These are phyloP conservation scores for Priceomyces haplophilus DNA, from an alignment of 805 yeast species.

Conservation along the genomic window DNA sequence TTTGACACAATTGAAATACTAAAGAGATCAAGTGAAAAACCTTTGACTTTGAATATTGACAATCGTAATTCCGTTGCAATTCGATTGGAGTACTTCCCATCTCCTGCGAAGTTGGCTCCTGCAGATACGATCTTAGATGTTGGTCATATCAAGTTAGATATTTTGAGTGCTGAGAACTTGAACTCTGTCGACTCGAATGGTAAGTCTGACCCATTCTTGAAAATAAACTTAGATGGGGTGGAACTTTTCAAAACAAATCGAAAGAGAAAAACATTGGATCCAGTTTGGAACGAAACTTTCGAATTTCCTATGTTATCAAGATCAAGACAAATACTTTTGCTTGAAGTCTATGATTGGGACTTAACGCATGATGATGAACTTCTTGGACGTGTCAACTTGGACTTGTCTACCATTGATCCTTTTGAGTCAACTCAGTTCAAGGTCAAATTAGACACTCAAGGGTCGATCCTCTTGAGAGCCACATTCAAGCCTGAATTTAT, in stretches of 20 bases:
- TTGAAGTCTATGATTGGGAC: slow-evolving; percentile 74
- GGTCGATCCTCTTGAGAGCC: slow-evolving; percentile 52
- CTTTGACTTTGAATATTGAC: slow-evolving; percentile 45
- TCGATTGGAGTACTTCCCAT: slow-evolving; percentile 60
- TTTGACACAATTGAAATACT: slow-evolving; percentile 55
- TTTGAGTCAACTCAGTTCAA: slow-evolving; percentile 43
- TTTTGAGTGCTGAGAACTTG: slow-evolving; percentile 54
- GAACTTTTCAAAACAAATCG: slow-evolving; percentile 57
- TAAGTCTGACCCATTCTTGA: slow-evolving; percentile 69
- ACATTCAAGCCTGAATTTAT: slow-evolving; percentile 63
- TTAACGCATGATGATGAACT: slow-evolving; percentile 65
- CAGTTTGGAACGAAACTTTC: slow-evolving; percentile 71
- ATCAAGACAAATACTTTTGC: slow-evolving; percentile 45
- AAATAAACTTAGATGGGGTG: slow-evolving; percentile 51
- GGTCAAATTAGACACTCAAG: slow-evolving; percentile 60
- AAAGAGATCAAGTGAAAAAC: slow-evolving; percentile 43
- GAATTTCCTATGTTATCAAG: slow-evolving; percentile 63
- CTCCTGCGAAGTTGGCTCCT: slow-evolving; percentile 50
- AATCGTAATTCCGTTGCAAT: slow-evolving; percentile 39
- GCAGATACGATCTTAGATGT: slow-evolving; percentile 67
- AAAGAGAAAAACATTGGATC: slow-evolving; percentile 64
- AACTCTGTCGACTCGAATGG: slow-evolving; percentile 68
- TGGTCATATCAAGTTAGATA: slow-evolving; percentile 56
- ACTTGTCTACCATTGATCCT: slow-evolving; percentile 49
- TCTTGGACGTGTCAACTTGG: slow-evolving; percentile 52